These are phyloP conservation scores for Fusarium ambrosium DNA, from an alignment of 2,329 filamentous ascomycete genomes.

Conservation along the genomic window DNA sequence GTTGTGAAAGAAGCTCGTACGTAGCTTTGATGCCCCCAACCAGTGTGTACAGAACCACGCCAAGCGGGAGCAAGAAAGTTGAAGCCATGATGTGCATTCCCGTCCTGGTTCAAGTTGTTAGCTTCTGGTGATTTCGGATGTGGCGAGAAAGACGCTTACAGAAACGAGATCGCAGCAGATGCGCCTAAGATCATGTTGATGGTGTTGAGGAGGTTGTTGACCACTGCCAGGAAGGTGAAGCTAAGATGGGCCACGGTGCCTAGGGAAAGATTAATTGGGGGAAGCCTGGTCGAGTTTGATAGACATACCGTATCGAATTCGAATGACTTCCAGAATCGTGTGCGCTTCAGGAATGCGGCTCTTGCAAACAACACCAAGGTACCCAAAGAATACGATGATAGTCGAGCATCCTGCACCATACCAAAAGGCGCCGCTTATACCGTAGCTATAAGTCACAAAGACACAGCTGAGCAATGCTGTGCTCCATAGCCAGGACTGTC, in stretches of 20 bases:
- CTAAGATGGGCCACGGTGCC: slow-evolving; percentile 78
- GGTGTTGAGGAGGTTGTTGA: slow-evolving; percentile 88
- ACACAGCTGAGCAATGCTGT: slow-evolving; percentile 26
- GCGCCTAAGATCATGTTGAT: slow-evolving; percentile 90
- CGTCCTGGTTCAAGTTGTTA: slow-evolving; percentile 34
- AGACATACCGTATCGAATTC: slow-evolving; percentile 72
- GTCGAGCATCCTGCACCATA: slow-evolving; percentile 23
- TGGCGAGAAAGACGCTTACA: slow-evolving; percentile 22
- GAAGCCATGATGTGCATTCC: slow-evolving; percentile 75
- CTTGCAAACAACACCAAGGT: slow-evolving; percentile 89
- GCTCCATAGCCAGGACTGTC: slow-evolving; percentile 29
- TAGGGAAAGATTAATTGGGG: neutral
- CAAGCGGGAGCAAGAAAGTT: slow-evolving; percentile 84
- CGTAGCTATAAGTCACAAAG: slow-evolving; percentile 24
- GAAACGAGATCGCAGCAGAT: slow-evolving; percentile 64
- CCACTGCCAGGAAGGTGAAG: slow-evolving; percentile 83
- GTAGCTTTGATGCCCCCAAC: slow-evolving; percentile 86
- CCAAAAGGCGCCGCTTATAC: slow-evolving; percentile 25
- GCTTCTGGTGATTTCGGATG: neutral
- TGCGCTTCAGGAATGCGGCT: slow-evolving; percentile 88
- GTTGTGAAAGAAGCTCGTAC: neutral
- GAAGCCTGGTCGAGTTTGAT: too few species aligned
- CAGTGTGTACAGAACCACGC: slow-evolving; percentile 78
- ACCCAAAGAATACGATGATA: slow-evolving; percentile 84
- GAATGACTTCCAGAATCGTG: slow-evolving; percentile 84